Conservation (phyloP, 768 basidiomycete genomes). For the Mycena rebaudengoi region DNA sequence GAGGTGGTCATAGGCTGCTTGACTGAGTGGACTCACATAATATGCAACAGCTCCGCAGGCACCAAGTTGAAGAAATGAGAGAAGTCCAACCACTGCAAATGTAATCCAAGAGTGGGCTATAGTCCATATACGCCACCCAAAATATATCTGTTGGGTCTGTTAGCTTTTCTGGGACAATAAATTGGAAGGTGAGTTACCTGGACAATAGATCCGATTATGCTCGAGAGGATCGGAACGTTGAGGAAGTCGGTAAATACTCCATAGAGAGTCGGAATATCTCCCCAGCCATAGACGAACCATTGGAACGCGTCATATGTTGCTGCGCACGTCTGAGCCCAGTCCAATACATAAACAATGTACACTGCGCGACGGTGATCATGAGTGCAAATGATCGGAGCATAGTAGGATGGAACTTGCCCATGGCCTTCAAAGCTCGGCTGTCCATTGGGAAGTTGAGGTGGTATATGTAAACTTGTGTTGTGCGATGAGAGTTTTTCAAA, state of each 20-base stretch:
- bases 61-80: slow-evolving; percentile 22
- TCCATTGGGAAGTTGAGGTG: slow-evolving; percentile 24
- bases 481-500: not conserved
- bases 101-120: slow-evolving; percentile 13
- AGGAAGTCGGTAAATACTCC: slow-evolving; percentile 14
- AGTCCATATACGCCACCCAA: slow-evolving; percentile 27
- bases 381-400: not conserved
- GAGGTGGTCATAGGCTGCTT: not conserved
- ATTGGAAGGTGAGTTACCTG: slow-evolving; percentile 6
- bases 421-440: slow-evolving; percentile 9
- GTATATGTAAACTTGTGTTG: slow-evolving; percentile 17
- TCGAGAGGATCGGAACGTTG: slow-evolving; percentile 24
- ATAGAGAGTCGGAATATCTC: slow-evolving; percentile 8
- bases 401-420: not conserved
- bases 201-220: slow-evolving; percentile 23
- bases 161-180: not conserved
- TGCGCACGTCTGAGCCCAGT: slow-evolving; percentile 30
- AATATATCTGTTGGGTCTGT: slow-evolving; percentile 20
- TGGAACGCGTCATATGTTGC: slow-evolving; percentile 28
- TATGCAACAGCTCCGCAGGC: slow-evolving; percentile 6
- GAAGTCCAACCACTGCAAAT: not conserved
- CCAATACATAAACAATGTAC: slow-evolving; percentile 22
- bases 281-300: slow-evolving; percentile 30
- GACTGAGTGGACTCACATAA: slow-evolving; percentile 8
- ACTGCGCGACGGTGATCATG: slow-evolving; percentile 4